phyloP scores from a whole-genome alignment of 306 rosid species.

The Mimosa pudica region DNA sequence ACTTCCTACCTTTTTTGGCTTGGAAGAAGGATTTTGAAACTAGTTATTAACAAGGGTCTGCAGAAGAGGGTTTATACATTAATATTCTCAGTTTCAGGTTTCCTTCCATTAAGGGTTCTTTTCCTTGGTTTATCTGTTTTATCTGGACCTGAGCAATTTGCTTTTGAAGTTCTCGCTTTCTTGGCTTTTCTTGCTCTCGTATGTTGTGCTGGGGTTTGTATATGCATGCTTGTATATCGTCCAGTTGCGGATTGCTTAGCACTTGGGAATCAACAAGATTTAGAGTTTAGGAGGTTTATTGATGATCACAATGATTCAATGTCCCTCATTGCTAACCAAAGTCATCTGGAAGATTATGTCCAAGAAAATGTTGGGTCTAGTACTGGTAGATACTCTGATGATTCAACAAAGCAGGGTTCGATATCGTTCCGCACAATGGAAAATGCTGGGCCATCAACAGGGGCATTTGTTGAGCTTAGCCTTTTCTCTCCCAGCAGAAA shows the following conservation, averaged over 20 bases:
- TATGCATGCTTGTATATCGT: conserved; percentile 87
- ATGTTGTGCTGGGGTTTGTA: conserved; percentile 83
- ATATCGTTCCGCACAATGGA: conserved; percentile 77
- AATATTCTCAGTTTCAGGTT: conserved; percentile 80
- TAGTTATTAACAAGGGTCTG: conserved; percentile 93
- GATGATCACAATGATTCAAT: conserved; percentile 67
- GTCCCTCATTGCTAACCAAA: conserved; percentile 83
- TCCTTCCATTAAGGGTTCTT: conserved; percentile 90
- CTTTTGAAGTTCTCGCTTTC: conserved; percentile 86
- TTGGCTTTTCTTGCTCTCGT: conserved; percentile 89
- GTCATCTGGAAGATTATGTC: conserved; percentile 52
- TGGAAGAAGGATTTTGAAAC: conserved; percentile 89
- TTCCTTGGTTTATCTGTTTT: conserved; percentile 93
- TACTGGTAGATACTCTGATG: conserved; percentile 68
- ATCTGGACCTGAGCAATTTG: conserved; percentile 67
- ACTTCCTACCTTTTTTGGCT: conserved; percentile 94
- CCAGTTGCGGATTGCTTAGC: conserved; percentile 95
- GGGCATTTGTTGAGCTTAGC: conserved; percentile 84
- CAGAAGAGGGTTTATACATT: conserved; percentile 93
- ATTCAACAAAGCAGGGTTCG: conserved; percentile 80
- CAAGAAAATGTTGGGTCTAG: conserved; percentile 62
- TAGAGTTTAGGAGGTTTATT: conserved; percentile 69
- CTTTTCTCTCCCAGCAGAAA: conserved; percentile 85
- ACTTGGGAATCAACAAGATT: conserved; percentile 76
- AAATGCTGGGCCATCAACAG: conserved; percentile 66